Evolutionary conservation across 768 basidiomycete genomes (phyloP).

Genomic region (Boletales sp.): DNA sequence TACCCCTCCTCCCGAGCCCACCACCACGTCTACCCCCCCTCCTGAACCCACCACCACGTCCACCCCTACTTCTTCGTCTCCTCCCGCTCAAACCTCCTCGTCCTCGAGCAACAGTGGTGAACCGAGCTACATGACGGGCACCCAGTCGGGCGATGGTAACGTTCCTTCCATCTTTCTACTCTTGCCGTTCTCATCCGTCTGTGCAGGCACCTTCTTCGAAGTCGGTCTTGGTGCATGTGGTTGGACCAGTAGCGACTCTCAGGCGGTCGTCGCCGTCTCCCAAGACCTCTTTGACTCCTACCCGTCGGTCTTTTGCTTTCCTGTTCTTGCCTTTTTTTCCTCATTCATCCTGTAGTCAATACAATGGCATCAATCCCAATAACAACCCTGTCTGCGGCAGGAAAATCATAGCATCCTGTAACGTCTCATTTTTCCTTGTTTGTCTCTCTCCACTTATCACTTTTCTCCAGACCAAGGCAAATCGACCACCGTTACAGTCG

Average conservation of each 20-base stretch:
- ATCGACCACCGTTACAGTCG: constrained; percentile 44
- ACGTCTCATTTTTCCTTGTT: constrained; percentile 14
- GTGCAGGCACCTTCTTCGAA: constrained; percentile 31
- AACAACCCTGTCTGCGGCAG: constrained; percentile 67
- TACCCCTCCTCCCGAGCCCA: neutral
- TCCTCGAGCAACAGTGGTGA: constrained; percentile 6
- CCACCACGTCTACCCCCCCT: neutral
- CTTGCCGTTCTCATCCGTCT: neutral
- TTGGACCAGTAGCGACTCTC: constrained; percentile 22
- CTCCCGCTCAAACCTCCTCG: constrained; percentile 17
- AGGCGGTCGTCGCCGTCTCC: constrained; percentile 38
- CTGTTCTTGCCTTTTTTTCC: neutral
- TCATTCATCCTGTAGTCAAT: constrained; percentile 41
- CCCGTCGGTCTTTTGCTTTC: constrained; percentile 26
- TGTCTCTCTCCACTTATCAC: constrained; percentile 5
- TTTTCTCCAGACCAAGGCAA: constrained; percentile 47
- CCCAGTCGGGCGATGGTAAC: constrained; percentile 47
- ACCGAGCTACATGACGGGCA: constrained; percentile 45
- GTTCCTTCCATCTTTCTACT: neutral
- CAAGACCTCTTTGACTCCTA: constrained; percentile 29
- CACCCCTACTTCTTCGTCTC: constrained; percentile 2
- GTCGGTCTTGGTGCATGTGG: constrained; percentile 44
- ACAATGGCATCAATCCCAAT: constrained; percentile 62
- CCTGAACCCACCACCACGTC: constrained; percentile 1
- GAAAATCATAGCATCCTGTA: constrained; percentile 46